Evolutionary conservation across 2,329 filamentous ascomycete genomes (phyloP), one percentile per base, ranked within the genome.

Genomic region (Sclerotinia sclerotiorum): DNA sequence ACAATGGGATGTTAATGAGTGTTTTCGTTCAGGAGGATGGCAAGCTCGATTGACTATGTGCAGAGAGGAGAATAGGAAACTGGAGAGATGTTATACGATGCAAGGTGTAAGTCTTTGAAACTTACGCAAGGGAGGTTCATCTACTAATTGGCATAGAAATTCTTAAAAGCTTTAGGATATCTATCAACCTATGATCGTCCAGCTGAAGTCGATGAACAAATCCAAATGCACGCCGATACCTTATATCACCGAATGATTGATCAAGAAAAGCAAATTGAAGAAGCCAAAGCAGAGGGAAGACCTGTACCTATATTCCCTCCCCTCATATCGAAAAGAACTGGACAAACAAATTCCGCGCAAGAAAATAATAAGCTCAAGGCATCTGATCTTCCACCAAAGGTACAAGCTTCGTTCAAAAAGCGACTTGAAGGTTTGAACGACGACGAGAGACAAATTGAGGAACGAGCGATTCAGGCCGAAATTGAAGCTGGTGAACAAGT

Each of bases 141-240:
- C 58, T 58, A 64, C 65, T 70, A 35, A 70, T 27, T 51, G 10
- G 46, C 4, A 62, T 71, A 93, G 86, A 90, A 94, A 79, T 94
- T 99, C 74, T 82, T 99, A 39, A 93, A 94, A 79, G 93, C 94
- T 1, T 81, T 99, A 24, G 95, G 95, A 5, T 98, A 97, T 78
- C 85, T 96, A 46, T 86, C 87, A 10, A 87, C 87, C 35, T 82
- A 87, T 70, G 86, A 90, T 56, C 86, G 88, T 29, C 82, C 89
- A 11, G 81, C 84, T 0, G 84, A 88, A 42, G 85, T 91, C 64
- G 91, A 97, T 74, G 94, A 97, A 78, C 87, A 90, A 73, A 93
- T 99, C 70, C 95, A 98, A 80, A 92, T 98, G 89, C 94, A 97
- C 79, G 94, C 94, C 69, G 95, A 99, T 81, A 87, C 87, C 71